A percentile compares a stretch with the other conserved stretches of the same genome.
Evolutionary conservation across 352 stramenopile species (phyloP).

Genomic region (Vaucheria bursata): DNA sequence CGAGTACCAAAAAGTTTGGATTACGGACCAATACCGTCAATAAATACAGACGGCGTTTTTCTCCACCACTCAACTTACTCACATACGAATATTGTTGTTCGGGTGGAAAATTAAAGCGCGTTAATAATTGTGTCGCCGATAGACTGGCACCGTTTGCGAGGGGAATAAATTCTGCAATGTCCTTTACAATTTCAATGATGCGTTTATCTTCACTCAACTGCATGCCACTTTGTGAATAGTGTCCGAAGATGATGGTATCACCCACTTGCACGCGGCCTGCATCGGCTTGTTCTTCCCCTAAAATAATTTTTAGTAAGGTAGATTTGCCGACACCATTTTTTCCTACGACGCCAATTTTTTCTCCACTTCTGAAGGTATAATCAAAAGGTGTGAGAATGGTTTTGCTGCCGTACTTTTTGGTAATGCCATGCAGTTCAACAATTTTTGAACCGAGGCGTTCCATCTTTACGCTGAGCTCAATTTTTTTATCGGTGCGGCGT

Average conservation of each 20-base stretch:
- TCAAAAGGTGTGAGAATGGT: constrained; percentile 69
- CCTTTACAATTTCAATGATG: neutral
- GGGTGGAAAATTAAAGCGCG: constrained; percentile 45
- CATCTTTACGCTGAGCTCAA: neutral
- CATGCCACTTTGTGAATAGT: constrained; percentile 25
- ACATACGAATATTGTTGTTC: constrained; percentile 40
- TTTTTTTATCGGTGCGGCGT: no score
- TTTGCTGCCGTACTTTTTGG: constrained; percentile 32
- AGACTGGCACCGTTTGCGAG: neutral
- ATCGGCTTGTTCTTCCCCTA: constrained; percentile 57
- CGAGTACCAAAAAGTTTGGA: constrained; percentile 48
- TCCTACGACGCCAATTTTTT: constrained; percentile 76
- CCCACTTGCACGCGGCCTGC: constrained; percentile 28
- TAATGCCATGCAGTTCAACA: no score
- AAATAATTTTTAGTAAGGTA: constrained; percentile 80
- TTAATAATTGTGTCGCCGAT: constrained; percentile 32
- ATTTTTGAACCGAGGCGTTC: constrained; percentile 15
- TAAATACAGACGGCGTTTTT: constrained; percentile 47
- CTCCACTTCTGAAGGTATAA: constrained; percentile 73
- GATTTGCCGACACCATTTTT: constrained; percentile 78
- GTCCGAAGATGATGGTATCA: constrained; percentile 33
- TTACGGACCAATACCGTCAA: constrained; percentile 42
- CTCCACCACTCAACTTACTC: constrained; percentile 40
- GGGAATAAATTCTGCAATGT: neutral
- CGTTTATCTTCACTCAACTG: constrained; percentile 34